Conservation (phyloP, 2,329 filamentous ascomycete genomes). For the Phaeosphaeria sp. region DNA sequence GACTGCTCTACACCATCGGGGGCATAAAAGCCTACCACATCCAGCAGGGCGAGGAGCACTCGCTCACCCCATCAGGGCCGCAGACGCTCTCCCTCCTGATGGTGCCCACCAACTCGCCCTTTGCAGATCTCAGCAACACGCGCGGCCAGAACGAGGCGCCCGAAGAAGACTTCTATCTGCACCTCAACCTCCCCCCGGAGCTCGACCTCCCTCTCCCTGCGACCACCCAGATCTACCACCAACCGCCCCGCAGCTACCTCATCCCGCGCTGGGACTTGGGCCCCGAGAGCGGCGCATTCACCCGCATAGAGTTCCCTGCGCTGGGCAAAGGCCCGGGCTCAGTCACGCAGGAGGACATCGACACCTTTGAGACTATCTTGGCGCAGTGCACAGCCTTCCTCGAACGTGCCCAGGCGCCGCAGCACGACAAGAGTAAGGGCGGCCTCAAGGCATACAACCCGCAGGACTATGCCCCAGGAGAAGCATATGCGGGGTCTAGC, state of each 20-base stretch:
- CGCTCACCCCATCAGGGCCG: slow-evolving; percentile 82
- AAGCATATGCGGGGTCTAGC: slow-evolving; percentile 70
- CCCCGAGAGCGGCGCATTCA: slow-evolving; percentile 87
- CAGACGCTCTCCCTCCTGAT: slow-evolving; percentile 94
- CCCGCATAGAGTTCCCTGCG: slow-evolving; percentile 85
- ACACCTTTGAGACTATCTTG: slow-evolving; percentile 96
- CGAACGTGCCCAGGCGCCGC: slow-evolving; percentile 76
- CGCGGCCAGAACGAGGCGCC: slow-evolving; percentile 61
- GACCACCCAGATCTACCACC: slow-evolving; percentile 96
- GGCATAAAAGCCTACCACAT: slow-evolving; percentile 93
- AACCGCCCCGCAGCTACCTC: slow-evolving; percentile 89
- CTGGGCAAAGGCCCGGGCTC: slow-evolving; percentile 68
- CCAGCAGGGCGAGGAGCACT: slow-evolving; percentile 82
- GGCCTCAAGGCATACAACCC: slow-evolving; percentile 73
- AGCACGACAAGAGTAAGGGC: slow-evolving; percentile 44
- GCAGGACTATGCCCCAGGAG: slow-evolving; percentile 77
- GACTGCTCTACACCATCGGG: slow-evolving; percentile 68
- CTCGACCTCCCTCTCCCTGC: slow-evolving; percentile 92
- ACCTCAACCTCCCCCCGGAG: slow-evolving; percentile 92
- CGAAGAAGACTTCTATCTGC: slow-evolving; percentile 91
- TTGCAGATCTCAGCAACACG: slow-evolving; percentile 61
- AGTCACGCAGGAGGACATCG: slow-evolving; percentile 86
- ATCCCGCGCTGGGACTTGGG: slow-evolving; percentile 96
- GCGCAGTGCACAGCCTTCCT: slow-evolving; percentile 98
- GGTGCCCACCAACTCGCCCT: slow-evolving; percentile 87